Evolutionary conservation across 208 protist genomes (phyloP), one percentile per base, ranked within the genome.

Genomic region (Leishmania aethiopica): DNA sequence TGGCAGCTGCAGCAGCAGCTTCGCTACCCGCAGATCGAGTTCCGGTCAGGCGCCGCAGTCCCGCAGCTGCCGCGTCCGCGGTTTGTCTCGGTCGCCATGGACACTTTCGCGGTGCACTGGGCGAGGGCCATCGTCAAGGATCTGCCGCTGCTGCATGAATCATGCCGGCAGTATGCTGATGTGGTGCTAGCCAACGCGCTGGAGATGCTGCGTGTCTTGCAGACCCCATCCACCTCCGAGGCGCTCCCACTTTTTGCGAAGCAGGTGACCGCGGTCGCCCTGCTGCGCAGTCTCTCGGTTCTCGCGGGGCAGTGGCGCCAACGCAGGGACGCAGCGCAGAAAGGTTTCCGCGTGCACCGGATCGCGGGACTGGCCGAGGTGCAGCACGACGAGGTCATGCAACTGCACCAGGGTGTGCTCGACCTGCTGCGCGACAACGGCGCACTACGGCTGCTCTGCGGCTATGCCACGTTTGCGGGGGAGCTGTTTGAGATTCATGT

Each of bases 371-470:
- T 75, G 32, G 13, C 57, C 11, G 40, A 37, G 6, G 60, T 81
- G 35, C 35, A 7, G 10, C 76, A 73, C 28, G 70, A 64, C 7
- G 78, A 47, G 6, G 71, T 85, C 28, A 28, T 75, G 53, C 13
- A 49, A 55, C 28, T 85, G 0, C 84, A 82, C 69, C 22, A 74
- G 8, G 81, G 71, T 28, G 11, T 90, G 0, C 77, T 88, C 32
- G 84, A 49, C 1, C 69, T 92, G 2, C 82, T 96, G 28, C 25
- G 62, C 59, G 80, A 62, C 2, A 91, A 96, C 82, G 62, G 67
- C 1, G 89, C 91, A 76, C 78, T 94, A 66, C 71, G 92, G 6
- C 89, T 94, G 40, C 67, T 95, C n/a, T 93, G 85, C 81, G 81
- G 87, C 79, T 94, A 88, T 72, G 80, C 93, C 17, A 72, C 84